phyloP scores from a whole-genome alignment of 768 basidiomycete species.

The Suillus weaverae region DNA sequence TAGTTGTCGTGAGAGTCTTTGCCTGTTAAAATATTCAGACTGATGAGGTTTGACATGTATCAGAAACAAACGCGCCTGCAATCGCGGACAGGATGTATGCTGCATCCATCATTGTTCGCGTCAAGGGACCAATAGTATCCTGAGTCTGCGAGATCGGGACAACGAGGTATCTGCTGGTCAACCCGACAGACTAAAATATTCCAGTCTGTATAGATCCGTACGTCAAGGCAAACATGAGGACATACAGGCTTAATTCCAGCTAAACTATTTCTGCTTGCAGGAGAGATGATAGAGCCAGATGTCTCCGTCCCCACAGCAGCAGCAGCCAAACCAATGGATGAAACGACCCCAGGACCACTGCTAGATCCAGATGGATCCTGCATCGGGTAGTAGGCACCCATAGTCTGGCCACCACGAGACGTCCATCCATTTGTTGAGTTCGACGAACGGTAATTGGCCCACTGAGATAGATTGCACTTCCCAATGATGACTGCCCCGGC shows the following conservation, averaged over 20 bases:
- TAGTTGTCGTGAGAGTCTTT: neutral
- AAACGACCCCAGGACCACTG: conserved; percentile 51
- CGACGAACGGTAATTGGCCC: conserved; percentile 42
- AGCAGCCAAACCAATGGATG: conserved; percentile 46
- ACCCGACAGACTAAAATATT: neutral
- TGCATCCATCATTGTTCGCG: conserved; percentile 50
- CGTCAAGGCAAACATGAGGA: neutral
- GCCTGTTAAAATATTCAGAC: neutral
- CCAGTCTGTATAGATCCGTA: neutral
- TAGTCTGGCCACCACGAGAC: conserved; percentile 46
- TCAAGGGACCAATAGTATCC: conserved; percentile 55
- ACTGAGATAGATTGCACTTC: conserved; percentile 54
- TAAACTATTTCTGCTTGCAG: conserved; percentile 47
- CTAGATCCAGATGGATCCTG: conserved; percentile 54
- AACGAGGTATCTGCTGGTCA: conserved; percentile 30
- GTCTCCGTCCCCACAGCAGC: conserved; percentile 48
- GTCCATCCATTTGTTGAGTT: conserved; percentile 49
- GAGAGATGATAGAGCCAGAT: conserved; percentile 51
- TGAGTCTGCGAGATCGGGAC: conserved; percentile 53
- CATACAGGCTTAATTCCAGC: conserved; percentile 52
- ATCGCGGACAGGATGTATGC: conserved; percentile 52
- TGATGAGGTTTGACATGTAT: neutral
- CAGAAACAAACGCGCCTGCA: conserved; percentile 35
- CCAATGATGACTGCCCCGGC: conserved; percentile 25
- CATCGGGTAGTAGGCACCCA: conserved; percentile 45